Evolutionary conservation across 2,329 filamentous ascomycete species (phyloP).

Genomic region (Nigrospora sphaerica): DNA sequence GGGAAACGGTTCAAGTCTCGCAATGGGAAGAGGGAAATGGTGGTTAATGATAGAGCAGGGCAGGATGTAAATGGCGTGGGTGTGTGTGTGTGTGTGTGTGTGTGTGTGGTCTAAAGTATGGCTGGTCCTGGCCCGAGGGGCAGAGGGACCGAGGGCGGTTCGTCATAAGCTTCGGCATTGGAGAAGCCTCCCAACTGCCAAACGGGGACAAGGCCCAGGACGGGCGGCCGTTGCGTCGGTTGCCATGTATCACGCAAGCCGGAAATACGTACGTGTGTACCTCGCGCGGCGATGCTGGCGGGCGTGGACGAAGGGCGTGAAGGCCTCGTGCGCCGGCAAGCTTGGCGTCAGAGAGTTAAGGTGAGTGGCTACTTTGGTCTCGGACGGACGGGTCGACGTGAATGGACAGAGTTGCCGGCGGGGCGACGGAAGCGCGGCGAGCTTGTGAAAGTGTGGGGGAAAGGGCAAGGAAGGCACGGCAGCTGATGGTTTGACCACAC

Average conservation of each 20-base stretch:
- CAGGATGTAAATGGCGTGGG: background rate
- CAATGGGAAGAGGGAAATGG: background rate
- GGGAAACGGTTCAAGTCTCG: no score
- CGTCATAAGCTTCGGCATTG: conserved; percentile 1
- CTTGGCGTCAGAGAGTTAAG: conserved; percentile 1
- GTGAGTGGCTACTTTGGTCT: background rate
- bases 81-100: background rate
- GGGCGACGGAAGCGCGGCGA: background rate
- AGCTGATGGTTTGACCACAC: no score
- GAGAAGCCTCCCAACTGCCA: background rate
- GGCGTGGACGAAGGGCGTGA: background rate
- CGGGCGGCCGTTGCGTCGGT: background rate
- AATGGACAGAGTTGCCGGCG: conserved; percentile 2
- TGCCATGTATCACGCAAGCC: background rate
- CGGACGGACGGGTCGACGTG: conserved; percentile 2
- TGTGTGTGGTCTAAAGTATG: background rate
- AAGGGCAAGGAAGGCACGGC: background rate
- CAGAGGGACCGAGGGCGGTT: background rate
- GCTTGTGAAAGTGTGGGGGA: conserved; percentile 2
- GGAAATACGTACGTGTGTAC: background rate
- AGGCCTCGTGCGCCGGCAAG: background rate
- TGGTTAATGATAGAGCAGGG: background rate
- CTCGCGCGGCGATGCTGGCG: background rate
- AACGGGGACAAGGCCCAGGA: background rate
- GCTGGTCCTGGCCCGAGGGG: background rate